These are phyloP conservation scores for Plicaturopsis crispa DNA, from an alignment of 768 basidiomycete genomes.

Conservation along the genomic window DNA sequence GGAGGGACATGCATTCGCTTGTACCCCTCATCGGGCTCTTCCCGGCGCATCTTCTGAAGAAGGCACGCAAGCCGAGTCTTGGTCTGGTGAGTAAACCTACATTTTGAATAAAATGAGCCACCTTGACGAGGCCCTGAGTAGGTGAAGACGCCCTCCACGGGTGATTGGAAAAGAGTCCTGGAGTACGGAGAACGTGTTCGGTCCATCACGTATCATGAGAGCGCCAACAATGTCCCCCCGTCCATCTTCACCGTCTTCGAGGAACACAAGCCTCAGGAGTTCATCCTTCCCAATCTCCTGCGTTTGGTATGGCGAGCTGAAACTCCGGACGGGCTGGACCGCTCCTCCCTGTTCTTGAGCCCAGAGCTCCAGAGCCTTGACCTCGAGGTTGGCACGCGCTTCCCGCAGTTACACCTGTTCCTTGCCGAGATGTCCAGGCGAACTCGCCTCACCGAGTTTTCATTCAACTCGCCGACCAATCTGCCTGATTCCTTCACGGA, in stretches of 20 bases:
- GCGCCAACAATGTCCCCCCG: conserved; percentile 51
- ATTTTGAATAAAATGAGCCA: background rate
- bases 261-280: conserved; percentile 52
- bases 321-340: conserved; percentile 56
- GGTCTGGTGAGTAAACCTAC: conserved; percentile 65
- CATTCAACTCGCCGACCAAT: conserved; percentile 60
- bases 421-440: conserved; percentile 58
- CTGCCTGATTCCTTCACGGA: conserved; percentile 69
- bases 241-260: conserved; percentile 63
- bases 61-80: conserved; percentile 62
- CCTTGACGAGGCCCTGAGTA: conserved; percentile 16
- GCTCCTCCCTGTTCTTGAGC: conserved; percentile 56
- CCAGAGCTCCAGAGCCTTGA: conserved; percentile 54
- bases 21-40: conserved; percentile 67
- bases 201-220: conserved; percentile 65
- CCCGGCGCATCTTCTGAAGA: conserved; percentile 60
- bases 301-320: conserved; percentile 70
- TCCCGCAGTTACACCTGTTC: conserved; percentile 48
- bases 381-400: conserved; percentile 53
- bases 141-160: conserved; percentile 53
- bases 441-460: conserved; percentile 57
- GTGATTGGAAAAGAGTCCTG: conserved; percentile 64
- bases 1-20: conserved; percentile 74
- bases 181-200: conserved; percentile 62
- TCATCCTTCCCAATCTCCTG: conserved; percentile 63